These are phyloP conservation scores for Sugiyamaella paludigena DNA, from an alignment of 1,139 yeast species.

Conservation along the genomic window DNA sequence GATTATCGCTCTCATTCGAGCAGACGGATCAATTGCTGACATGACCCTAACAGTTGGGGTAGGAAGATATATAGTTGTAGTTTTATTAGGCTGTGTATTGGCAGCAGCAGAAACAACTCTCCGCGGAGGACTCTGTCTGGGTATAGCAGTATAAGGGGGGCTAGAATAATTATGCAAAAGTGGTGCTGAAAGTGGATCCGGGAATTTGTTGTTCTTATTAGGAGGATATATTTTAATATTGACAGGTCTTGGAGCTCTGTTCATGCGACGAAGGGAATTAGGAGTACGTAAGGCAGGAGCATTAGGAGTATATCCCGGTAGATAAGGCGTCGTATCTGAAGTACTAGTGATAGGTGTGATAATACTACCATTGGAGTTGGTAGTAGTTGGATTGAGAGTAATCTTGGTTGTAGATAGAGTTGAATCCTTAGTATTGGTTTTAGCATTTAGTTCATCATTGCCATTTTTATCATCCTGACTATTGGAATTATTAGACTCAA, in stretches of 20 bases:
- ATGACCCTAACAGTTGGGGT: constrained; percentile 5
- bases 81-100: not conserved
- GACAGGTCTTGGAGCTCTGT: constrained; percentile 23
- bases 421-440: not conserved
- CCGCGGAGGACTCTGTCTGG: constrained; percentile 12
- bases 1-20: constrained; percentile 7
- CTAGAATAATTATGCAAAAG: constrained; percentile 13
- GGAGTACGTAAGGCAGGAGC: constrained; percentile 11
- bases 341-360: not conserved
- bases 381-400: not conserved
- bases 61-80: constrained; percentile 1
- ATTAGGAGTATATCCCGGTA: not conserved
- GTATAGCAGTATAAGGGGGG: constrained; percentile 9
- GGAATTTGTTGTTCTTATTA: constrained; percentile 6
- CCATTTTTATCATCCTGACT: too few relatives aligned
- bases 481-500: not conserved
- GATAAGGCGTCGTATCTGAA: not conserved
- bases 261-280: constrained; percentile 14
- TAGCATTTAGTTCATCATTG: too few relatives aligned
- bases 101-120: not conserved
- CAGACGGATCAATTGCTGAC: constrained; percentile 12
- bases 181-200: constrained; percentile 17
- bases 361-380: not conserved
- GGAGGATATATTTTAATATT: constrained; percentile 21
- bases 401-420: not conserved